Evolutionary conservation across 257 asterid genomes (phyloP).

Genomic region (Solanum virginianum): DNA sequence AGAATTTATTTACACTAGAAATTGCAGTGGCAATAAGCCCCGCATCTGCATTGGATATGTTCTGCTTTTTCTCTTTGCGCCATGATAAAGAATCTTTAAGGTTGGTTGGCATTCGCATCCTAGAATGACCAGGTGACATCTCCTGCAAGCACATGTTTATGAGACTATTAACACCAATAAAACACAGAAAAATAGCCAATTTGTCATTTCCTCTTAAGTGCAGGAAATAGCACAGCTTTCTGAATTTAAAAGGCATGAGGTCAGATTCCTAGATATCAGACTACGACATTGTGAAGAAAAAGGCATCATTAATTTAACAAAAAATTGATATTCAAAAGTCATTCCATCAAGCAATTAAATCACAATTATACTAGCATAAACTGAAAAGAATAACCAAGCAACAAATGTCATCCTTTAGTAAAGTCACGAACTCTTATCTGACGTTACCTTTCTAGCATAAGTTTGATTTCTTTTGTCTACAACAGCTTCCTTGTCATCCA

Average conservation of each 20-base stretch:
- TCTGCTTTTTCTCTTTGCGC: constrained; percentile 51
- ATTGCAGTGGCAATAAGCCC: constrained; percentile 69
- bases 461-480: constrained; percentile 21
- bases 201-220: background rate
- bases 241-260: background rate
- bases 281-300: background rate
- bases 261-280: background rate
- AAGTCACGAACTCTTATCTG: background rate
- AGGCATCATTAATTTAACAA: background rate
- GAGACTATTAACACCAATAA: background rate
- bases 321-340: background rate
- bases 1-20: constrained; percentile 56
- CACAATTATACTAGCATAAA: background rate
- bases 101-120: constrained; percentile 82
- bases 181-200: background rate
- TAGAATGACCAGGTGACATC: constrained; percentile 23
- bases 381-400: background rate
- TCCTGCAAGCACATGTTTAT: constrained; percentile 21
- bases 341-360: background rate
- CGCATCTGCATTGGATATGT: constrained; percentile 41
- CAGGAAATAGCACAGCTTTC: background rate
- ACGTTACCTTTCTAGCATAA: constrained; percentile 32
- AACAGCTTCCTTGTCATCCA: constrained; percentile 28
- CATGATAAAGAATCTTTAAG: constrained; percentile 67
- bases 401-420: background rate